phyloP scores from a whole-genome alignment of 371 early-diverging fungal genomes.

The Apophysomyces trapeziformis region DNA sequence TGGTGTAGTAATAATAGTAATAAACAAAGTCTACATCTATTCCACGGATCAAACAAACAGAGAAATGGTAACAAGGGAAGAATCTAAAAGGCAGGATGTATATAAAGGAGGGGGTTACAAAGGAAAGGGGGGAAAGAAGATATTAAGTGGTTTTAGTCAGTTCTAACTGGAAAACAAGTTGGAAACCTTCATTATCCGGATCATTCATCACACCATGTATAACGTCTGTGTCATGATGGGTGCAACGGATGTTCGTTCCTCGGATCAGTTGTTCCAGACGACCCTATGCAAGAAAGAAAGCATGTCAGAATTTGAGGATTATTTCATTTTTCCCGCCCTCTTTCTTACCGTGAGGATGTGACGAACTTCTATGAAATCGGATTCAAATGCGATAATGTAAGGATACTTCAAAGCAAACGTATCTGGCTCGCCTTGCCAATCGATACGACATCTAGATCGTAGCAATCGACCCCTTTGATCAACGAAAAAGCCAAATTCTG shows the following conservation, averaged over 20 bases:
- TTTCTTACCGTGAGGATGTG: conserved; percentile 73
- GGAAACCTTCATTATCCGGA: conserved; percentile 43
- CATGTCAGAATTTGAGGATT: no score
- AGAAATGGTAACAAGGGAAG: no score
- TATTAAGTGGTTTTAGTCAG: background rate
- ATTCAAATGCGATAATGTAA: conserved; percentile 88
- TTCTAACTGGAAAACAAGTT: conserved; percentile 41
- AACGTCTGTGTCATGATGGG: conserved; percentile 22
- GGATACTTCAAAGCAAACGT: conserved; percentile 73
- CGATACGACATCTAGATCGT: conserved; percentile 31
- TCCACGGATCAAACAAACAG: no score
- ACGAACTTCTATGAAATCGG: conserved; percentile 86
- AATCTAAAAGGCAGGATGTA: no score
- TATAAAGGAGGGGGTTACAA: no score
- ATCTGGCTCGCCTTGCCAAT: conserved; percentile 61
- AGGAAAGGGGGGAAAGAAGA: no score
- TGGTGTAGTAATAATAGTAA: no score
- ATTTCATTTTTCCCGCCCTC: background rate
- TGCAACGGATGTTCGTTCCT: conserved; percentile 46
- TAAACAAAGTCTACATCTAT: no score
- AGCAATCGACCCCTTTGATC: conserved; percentile 63
- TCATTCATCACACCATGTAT: conserved; percentile 54
- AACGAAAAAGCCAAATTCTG: conserved; percentile 91
- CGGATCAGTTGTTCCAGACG: conserved; percentile 43
- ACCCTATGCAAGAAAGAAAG: conserved; percentile 26